A percentile compares a stretch with the other conserved stretches of the same genome.
Conservation (phyloP, 1,284 basidiomycete species). For the Porodaedalea pini region DNA sequence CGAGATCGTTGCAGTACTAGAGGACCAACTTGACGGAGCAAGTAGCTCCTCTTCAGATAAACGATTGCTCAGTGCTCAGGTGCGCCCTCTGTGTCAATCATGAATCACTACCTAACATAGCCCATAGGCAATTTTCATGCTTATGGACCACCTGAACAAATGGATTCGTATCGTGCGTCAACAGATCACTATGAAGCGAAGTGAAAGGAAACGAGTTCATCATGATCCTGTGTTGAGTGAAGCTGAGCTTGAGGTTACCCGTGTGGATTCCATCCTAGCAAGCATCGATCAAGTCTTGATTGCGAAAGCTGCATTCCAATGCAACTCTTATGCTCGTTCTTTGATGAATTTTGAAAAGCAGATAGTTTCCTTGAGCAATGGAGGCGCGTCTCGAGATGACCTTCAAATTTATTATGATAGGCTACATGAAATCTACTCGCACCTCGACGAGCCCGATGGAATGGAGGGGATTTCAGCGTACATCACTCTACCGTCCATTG, state of each 20-base stretch:
- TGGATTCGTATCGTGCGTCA: slow-evolving; percentile 77
- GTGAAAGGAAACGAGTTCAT: slow-evolving; percentile 47
- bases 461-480: slow-evolving; percentile 97
- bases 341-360: slow-evolving; percentile 94
- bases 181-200: slow-evolving; percentile 48
- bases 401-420: slow-evolving; percentile 85
- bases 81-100: slow-evolving; percentile 33
- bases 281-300: slow-evolving; percentile 87
- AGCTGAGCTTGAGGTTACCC: slow-evolving; percentile 56
- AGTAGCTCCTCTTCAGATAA: slow-evolving; percentile 68
- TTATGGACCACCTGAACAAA: slow-evolving; percentile 93
- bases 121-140: slow-evolving; percentile 81
- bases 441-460: slow-evolving; percentile 96
- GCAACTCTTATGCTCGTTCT: slow-evolving; percentile 91
- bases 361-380: slow-evolving; percentile 52
- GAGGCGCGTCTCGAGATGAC: slow-evolving; percentile 43
- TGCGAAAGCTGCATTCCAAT: slow-evolving; percentile 91
- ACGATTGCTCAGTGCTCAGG: slow-evolving; percentile 85
- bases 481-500: slow-evolving; percentile 86
- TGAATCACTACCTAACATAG: not conserved
- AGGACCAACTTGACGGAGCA: slow-evolving; percentile 76
- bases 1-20: slow-evolving; percentile 81
- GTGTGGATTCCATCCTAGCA: slow-evolving; percentile 76
- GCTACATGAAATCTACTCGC: slow-evolving; percentile 94
- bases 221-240: slow-evolving; percentile 34